Evolutionary conservation across 306 rosid species (phyloP), one percentile per base, ranked within the genome.

Genomic region (Prunus campanulata): DNA sequence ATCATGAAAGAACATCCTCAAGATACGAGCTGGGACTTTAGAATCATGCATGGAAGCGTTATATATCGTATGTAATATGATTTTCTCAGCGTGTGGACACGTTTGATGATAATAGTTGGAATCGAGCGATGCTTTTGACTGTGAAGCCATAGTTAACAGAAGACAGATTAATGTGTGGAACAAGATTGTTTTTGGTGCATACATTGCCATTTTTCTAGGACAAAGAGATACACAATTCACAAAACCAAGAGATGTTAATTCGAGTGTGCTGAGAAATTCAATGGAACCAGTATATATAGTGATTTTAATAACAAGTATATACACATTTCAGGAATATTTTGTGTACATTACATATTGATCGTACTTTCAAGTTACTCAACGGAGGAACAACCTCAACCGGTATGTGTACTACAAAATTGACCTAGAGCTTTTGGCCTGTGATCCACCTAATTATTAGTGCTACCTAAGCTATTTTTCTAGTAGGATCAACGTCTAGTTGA

Each of bases 1-100:
- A 55, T 90, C 97, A 67, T 86, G 97, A 85, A 92, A 90, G 85
- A 90, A 88, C 91, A 92, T 86, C 76, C 96, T 84, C 24, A 90
- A 80, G 73, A 88, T 74, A 42, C 92, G 87, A 77, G 97, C 87
- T 13, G 93, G 96, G 30, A 88, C 92, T 84, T 80, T 90, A 8
- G 90, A 86, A 48, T 92, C 93, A 55, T 81, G 39, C 42, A 29
- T 70, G 52, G 93, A 84, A 68, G 97, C 93, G 16, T 79, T 82
- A 12, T 72, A 82, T 49, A 92, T 91, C 0, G 92, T 80, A 30
- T 85, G 88, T 4, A 82, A 80, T 47, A 92, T 84, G 39, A 92
- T 84, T 27, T 86, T 85, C 78, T 92, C 92, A 30, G 83, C 84
- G 39, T 84, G 85, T 50, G 92, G 91, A 75, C 97, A 88, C 18